Evolutionary conservation across 331 rosid genomes (phyloP), one percentile per base, ranked within the genome.

Genomic region (Arachis monticola): DNA sequence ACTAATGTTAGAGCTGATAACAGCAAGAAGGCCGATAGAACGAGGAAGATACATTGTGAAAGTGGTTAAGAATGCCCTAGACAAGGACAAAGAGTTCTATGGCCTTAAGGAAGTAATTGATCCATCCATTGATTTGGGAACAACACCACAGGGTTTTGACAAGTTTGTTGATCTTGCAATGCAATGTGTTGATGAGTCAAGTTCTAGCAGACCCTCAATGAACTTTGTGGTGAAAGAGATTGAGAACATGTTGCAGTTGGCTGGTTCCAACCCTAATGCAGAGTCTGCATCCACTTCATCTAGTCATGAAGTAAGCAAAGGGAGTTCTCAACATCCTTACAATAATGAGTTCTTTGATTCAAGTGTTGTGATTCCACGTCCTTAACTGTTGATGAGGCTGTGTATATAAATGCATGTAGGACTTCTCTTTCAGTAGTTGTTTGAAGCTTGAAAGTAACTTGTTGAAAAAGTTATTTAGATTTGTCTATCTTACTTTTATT

Each of bases 1-100:
- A 22, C 32, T 91, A 38, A 76, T 89, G 93, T 42, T 92, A 41
- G 97, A 92, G 84, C 38, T 87, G 51, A 77, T 92, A 68, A 89
- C 93, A 2, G 91, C 90, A 67, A 89, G 80, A 72, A 85, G 52
- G 74, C 93, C 96, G 22, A 91, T 91, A 55, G 88, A 86, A 64
- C 27, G 77, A 74, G 95, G 97, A 45, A 85, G 72, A 62, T 83
- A 89, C 11, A 82, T 92, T 3, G 97, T 89, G 77, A 81, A 78
- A 78, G 89, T 84, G 81, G 87, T 92, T 10, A 58, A 32, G 44
- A 56, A 5, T 48, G 74, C 79, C 14, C 72, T 85, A 57, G 95
- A 86, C 73, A 80, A 67, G 72, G 75, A 69, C 59, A 74, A 89
- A 73, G 86, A 45, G 4, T 71, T 86, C 0, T 83, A 79, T 70